Conservation (phyloP, 2,329 filamentous ascomycete species). For the Exophiala sideris region DNA sequence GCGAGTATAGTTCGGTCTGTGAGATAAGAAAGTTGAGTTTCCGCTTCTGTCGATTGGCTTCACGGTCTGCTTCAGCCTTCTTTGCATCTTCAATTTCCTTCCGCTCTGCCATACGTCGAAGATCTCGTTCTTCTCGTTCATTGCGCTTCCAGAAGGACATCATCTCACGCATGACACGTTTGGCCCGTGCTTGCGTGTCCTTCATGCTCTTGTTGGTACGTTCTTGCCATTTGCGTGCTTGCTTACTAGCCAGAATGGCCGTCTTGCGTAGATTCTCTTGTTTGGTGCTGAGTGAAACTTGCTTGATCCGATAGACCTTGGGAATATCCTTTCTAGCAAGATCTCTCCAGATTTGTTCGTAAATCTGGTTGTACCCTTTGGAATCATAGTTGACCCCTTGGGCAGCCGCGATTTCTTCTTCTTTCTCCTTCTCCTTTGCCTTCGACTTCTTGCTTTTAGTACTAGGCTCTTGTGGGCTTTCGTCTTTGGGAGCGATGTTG, state of each 20-base stretch:
- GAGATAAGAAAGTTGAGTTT: slow-evolving; percentile 99
- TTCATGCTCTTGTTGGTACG: slow-evolving; percentile 98
- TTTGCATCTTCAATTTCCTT: slow-evolving; percentile 95
- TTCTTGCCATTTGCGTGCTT: slow-evolving; percentile 94
- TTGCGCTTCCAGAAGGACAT: slow-evolving; percentile 99
- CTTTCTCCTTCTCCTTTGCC: slow-evolving; percentile 33
- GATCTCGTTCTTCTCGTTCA: slow-evolving; percentile 91
- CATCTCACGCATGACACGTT: slow-evolving; percentile 99
- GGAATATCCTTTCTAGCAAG: slow-evolving; percentile 89
- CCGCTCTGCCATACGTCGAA: slow-evolving; percentile 88
- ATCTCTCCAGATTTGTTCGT: slow-evolving; percentile 95
- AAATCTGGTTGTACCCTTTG: slow-evolving; percentile 93
- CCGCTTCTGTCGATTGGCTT: slow-evolving; percentile 94
- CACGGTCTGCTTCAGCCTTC: slow-evolving; percentile 93
- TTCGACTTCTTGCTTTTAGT: slow-evolving; percentile 43
- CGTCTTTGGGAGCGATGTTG: slow-evolving; percentile 57
- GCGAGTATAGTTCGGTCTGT: slow-evolving; percentile 96
- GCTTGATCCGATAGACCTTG: slow-evolving; percentile 86
- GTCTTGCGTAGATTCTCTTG: slow-evolving; percentile 98
- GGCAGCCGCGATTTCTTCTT: slow-evolving; percentile 46
- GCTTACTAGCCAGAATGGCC: slow-evolving; percentile 91
- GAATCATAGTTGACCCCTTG: slow-evolving; percentile 70
- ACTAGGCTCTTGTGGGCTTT: slow-evolving; percentile 43
- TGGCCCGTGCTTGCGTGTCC: slow-evolving; percentile 92
- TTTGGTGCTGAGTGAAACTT: slow-evolving; percentile 79